Evolutionary conservation across 345 rosid genomes (phyloP), one percentile per base, ranked within the genome.

Genomic region (Salix koriyanagi): DNA sequence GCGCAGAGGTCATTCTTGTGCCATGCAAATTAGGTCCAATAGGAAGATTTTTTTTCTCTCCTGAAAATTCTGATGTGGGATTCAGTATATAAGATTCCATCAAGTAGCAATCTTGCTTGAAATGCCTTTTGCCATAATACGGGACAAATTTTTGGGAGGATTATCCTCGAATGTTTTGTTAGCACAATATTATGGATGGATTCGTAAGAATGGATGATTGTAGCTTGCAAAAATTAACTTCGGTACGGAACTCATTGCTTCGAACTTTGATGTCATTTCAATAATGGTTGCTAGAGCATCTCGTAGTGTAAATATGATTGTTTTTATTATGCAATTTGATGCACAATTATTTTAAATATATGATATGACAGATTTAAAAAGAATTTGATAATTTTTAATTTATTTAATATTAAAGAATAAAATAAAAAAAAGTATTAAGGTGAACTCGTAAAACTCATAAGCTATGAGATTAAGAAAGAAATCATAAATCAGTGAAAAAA

Each of bases 21-120:
- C 74, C 81, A 77, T 84, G 77, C 72, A 72, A 75, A 72, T 79
- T 79, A 80, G 61, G 58, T 75, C 65, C 62, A 8, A 21, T 69
- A 72, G 72, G 67, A 50, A 26, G 69, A 69, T 30, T 30, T n/a
- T 6, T 2, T 32, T 52, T 46, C 7, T 0, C 37, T 34, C 12
- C 56, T 39, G 6, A 12, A 70, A 56, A 23, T 37, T 60, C 19
- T 72, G 58, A 70, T 12, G 52, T 65, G 64, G 79, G 68, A 73
- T 65, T 18, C 32, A 70, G 67, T 75, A 72, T 75, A 67, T 58
- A 68, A 56, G 78, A 64, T 62, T 71, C 41, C 72, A 69, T 75
- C 75, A 81, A 71, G 64, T 74, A 56, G n/a, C 14, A 56, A 8
- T 56, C 1, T 74, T 76, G 82, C 30, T 76, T 67, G 70, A 69